These are phyloP conservation scores for Kalanchoe fedtschenkoi DNA, from an alignment of 164 flowering plant species.

Conservation along the genomic window DNA sequence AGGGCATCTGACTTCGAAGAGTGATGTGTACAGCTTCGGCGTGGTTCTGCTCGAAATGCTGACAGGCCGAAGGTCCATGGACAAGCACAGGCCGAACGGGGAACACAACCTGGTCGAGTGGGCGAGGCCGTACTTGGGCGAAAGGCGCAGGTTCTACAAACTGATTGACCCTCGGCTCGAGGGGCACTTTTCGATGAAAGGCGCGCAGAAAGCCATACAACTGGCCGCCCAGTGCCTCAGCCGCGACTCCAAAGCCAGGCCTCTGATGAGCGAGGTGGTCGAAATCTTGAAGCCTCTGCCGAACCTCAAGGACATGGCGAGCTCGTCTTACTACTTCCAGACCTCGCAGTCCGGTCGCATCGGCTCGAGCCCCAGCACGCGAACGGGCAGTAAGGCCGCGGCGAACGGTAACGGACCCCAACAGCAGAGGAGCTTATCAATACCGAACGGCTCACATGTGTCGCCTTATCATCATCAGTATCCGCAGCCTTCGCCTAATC, in stretches of 20 bases:
- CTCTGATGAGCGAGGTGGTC: conserved; percentile 75
- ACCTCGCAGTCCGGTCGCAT: conserved; percentile 52
- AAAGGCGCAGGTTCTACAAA: conserved; percentile 55
- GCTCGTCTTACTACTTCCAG: conserved; percentile 66
- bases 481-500: conserved; percentile 35
- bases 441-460: conserved; percentile 39
- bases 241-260: conserved; percentile 73
- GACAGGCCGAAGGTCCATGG: conserved; percentile 86
- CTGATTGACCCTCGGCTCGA: conserved; percentile 80
- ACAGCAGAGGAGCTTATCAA: conserved; percentile 40
- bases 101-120: conserved; percentile 89
- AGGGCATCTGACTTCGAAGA: conserved; percentile 85
- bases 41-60: conserved; percentile 87
- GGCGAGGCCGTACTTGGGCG: conserved; percentile 82
- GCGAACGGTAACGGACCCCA: conserved; percentile 35
- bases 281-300: conserved; percentile 61
- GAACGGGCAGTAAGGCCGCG: conserved; percentile 28
- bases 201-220: conserved; percentile 74
- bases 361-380: conserved; percentile 39
- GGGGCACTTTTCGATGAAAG: conserved; percentile 80
- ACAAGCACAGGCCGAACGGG: conserved; percentile 78
- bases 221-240: conserved; percentile 72
- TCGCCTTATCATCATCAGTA: conserved; percentile 47
- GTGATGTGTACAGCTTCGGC: conserved; percentile 91
- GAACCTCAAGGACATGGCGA: conserved; percentile 84